Conservation (phyloP, 345 rosid genomes). For the Pistacia integerrima region DNA sequence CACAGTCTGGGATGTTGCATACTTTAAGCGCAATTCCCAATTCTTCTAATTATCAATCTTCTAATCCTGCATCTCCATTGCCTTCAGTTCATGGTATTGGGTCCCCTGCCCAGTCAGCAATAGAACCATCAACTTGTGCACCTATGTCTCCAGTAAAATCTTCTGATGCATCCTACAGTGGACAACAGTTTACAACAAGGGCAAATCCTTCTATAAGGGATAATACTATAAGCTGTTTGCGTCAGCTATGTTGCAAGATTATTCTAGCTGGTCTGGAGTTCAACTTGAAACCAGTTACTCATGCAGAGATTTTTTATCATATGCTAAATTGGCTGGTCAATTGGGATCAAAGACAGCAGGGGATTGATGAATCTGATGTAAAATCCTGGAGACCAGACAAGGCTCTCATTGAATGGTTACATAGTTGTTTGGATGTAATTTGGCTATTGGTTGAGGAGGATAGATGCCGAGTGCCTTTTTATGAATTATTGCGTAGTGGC, state of each 20-base stretch:
- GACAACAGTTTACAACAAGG: slow-evolving; percentile 49
- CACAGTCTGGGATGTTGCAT: slow-evolving; percentile 61
- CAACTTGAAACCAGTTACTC: slow-evolving; percentile 82
- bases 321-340: slow-evolving; percentile 91
- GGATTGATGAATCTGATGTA: slow-evolving; percentile 61
- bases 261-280: slow-evolving; percentile 71
- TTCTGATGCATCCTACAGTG: slow-evolving; percentile 50
- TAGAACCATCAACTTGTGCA: slow-evolving; percentile 60
- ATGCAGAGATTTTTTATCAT: slow-evolving; percentile 73
- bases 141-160: slow-evolving; percentile 62
- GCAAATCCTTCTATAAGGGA: slow-evolving; percentile 52
- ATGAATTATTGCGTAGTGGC: slow-evolving; percentile 87
- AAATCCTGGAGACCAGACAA: slow-evolving; percentile 73
- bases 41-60: slow-evolving; percentile 62
- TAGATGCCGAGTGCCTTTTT: slow-evolving; percentile 89
- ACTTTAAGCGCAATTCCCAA: slow-evolving; percentile 49
- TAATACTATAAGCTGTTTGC: slow-evolving; percentile 67
- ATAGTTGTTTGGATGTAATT: slow-evolving; percentile 90
- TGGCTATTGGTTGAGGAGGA: slow-evolving; percentile 90
- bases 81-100: slow-evolving; percentile 76
- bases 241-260: slow-evolving; percentile 89
- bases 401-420: slow-evolving; percentile 82
- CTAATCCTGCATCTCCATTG: slow-evolving; percentile 63
- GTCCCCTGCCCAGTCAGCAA: slow-evolving; percentile 69
- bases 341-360: slow-evolving; percentile 89